phyloP scores from a whole-genome alignment of 2,329 filamentous ascomycete genomes.

The Ophiostoma sp. region DNA sequence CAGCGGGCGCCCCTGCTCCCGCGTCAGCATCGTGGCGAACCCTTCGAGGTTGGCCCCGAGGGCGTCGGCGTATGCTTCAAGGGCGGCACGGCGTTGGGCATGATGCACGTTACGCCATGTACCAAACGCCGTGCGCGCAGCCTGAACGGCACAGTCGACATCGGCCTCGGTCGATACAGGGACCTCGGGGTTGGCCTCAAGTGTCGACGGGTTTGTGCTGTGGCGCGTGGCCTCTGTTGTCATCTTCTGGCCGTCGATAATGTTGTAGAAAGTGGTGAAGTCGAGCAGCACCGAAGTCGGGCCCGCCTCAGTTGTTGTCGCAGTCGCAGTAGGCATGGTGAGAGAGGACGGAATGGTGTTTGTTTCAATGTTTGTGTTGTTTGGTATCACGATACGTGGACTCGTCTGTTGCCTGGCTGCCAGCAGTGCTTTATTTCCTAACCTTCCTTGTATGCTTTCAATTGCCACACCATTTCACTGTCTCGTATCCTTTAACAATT shows the following conservation, averaged over 20 bases:
- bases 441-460: not conserved
- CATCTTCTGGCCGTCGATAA: conserved; percentile 32
- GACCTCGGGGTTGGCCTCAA: conserved; percentile 38
- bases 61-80: conserved; percentile 41
- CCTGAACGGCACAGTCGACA: conserved; percentile 42
- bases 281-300: not conserved
- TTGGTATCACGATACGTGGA: not conserved
- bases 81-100: conserved; percentile 26
- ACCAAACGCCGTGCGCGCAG: conserved; percentile 40
- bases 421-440: not conserved
- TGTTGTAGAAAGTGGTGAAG: conserved; percentile 31
- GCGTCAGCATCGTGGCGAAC: not conserved
- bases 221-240: conserved; percentile 32
- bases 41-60: not conserved
- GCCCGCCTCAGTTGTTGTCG: not conserved
- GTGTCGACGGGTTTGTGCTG: conserved; percentile 40
- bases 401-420: not conserved
- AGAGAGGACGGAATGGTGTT: not conserved
- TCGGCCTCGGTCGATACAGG: conserved; percentile 43
- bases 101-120: conserved; percentile 41
- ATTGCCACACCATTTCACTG: not conserved
- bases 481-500: not conserved
- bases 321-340: not conserved
- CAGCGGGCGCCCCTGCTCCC: not conserved
- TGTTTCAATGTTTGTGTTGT: not conserved